phyloP scores from a whole-genome alignment of 495 filamentous ascomycete species.

The Aspergillus olivimuriae region DNA sequence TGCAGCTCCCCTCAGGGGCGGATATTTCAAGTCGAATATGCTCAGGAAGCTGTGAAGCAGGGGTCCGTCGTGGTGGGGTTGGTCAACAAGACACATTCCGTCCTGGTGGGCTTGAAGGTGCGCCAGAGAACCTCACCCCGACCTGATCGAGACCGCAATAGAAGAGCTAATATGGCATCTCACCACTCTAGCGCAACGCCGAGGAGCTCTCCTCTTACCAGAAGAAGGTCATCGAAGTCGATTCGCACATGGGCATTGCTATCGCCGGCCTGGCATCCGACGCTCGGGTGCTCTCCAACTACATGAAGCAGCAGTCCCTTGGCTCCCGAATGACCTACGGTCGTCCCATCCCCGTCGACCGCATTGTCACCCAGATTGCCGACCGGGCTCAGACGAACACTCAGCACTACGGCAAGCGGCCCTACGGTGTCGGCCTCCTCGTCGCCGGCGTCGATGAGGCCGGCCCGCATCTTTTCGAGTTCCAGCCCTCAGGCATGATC shows the following conservation, averaged over 20 bases:
- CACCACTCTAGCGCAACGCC: conserved; percentile 70
- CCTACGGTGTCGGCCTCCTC: conserved; percentile 92
- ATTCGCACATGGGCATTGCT: conserved; percentile 90
- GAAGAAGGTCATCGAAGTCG: conserved; percentile 97
- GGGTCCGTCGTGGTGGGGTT: conserved; percentile 96
- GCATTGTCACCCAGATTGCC: conserved; percentile 82
- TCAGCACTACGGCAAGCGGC: conserved; percentile 93
- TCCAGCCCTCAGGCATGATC: conserved; percentile 92
- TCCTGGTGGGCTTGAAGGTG: conserved; percentile 95
- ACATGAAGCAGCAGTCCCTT: conserved; percentile 99
- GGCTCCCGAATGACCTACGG: conserved; percentile 92
- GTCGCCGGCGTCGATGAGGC: conserved; percentile 90
- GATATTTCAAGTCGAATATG: conserved; percentile 99
- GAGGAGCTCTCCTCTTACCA: conserved; percentile 99
- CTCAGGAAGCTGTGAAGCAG: conserved; percentile 97
- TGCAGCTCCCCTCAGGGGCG: conserved; percentile 93
- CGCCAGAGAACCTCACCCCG: background rate
- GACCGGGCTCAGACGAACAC: conserved; percentile 97
- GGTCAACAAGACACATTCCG: conserved; percentile 94
- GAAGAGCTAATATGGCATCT: background rate
- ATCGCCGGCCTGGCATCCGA: conserved; percentile 97
- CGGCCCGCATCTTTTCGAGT: conserved; percentile 95
- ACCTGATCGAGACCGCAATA: no score
- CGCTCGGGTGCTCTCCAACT: conserved; percentile 98
- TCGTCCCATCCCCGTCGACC: conserved; percentile 81